phyloP scores from a whole-genome alignment of 2,329 filamentous ascomycete species.

The Fusarium musae region DNA sequence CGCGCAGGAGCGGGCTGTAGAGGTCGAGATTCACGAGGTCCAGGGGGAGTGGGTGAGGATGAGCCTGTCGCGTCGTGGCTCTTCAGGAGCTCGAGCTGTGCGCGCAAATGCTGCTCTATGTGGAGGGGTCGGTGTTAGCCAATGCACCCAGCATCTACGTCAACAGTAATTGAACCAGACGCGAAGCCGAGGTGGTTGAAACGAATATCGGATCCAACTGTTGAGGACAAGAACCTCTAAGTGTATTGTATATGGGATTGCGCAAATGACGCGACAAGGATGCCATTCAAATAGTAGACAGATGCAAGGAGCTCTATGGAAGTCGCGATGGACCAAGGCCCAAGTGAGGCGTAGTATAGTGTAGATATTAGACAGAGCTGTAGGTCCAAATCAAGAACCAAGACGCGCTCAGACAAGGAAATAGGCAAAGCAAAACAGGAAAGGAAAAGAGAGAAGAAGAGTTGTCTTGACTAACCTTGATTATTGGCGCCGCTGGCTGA shows the following conservation, averaged over 20 bases:
- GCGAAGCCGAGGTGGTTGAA: slow-evolving; percentile 22
- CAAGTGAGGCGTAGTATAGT: slow-evolving; percentile 10
- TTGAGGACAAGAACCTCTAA: slow-evolving; percentile 18
- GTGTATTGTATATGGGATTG: slow-evolving; percentile 28
- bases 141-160: slow-evolving; percentile 30
- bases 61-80: slow-evolving; percentile 52
- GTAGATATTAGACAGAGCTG: slow-evolving; percentile 12
- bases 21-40: slow-evolving; percentile 46
- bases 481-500: slow-evolving; percentile 48
- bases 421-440: slow-evolving; percentile 25
- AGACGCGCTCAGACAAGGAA: slow-evolving; percentile 19
- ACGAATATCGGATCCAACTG: slow-evolving; percentile 15
- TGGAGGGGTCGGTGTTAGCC: slow-evolving; percentile 41
- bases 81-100: slow-evolving; percentile 58
- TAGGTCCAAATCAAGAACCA: slow-evolving; percentile 22
- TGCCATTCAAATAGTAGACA: slow-evolving; percentile 33
- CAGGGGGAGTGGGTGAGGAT: slow-evolving; percentile 44
- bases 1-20: slow-evolving; percentile 47
- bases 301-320: slow-evolving; percentile 30
- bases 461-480: slow-evolving; percentile 47
- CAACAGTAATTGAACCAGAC: slow-evolving; percentile 26
- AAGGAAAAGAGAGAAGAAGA: slow-evolving; percentile 27
- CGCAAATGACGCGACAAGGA: slow-evolving; percentile 39
- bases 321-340: slow-evolving; percentile 33
- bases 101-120: slow-evolving; percentile 56